phyloP scores from a whole-genome alignment of 2,329 filamentous ascomycete species.

The Hymenoscyphus linearis region DNA sequence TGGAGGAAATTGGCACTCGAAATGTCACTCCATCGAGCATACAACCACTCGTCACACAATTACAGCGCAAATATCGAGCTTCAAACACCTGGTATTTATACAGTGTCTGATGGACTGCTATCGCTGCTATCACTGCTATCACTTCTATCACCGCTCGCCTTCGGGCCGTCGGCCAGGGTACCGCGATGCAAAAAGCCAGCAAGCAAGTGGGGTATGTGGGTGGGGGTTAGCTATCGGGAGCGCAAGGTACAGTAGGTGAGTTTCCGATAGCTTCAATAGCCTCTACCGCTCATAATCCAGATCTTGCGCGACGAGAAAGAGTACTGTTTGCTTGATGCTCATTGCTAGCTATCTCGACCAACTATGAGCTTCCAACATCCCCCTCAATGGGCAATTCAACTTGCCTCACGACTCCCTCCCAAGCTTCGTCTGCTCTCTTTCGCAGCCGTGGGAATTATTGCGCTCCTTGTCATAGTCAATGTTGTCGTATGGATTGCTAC shows the following conservation, averaged over 20 bases:
- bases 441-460: constrained; percentile 39
- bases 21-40: no score
- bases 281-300: background rate
- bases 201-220: background rate
- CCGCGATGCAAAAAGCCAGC: background rate
- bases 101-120: background rate
- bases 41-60: no score
- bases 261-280: background rate
- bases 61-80: no score
- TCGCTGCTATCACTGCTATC: background rate
- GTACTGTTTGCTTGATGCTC: background rate
- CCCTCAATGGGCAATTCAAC: constrained; percentile 13
- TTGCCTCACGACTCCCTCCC: constrained; percentile 14
- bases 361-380: constrained; percentile 2
- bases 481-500: constrained; percentile 48
- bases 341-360: background rate
- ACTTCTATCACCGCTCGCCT: background rate
- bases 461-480: constrained; percentile 46
- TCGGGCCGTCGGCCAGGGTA: background rate
- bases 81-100: background rate
- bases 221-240: background rate
- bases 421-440: constrained; percentile 22
- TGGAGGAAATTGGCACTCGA: no score
- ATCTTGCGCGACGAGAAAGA: background rate
- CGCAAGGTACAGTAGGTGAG: background rate